Base-by-base conservation (phyloP, 2,329 filamentous ascomycete genomes). In the Cryphonectria carpinicola region DNA sequence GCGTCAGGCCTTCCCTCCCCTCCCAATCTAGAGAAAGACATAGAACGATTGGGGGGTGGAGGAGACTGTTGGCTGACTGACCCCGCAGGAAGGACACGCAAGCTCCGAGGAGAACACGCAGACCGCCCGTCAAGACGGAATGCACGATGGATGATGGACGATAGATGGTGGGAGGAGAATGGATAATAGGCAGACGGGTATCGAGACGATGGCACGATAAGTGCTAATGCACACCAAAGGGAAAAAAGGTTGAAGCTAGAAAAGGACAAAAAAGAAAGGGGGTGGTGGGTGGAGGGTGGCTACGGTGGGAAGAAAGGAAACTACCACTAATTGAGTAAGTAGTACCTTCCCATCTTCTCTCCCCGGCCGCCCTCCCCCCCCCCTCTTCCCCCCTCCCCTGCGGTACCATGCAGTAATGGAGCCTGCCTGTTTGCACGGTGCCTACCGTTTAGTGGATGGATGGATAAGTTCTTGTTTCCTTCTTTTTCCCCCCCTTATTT, bases 71-170 rank as follows among this genome's bases (percentile, higher is more conserved):
- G 54, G 17, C 25, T 32, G 54, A 35, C 54, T 32, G 54, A 58
- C 54, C 54, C 54, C 54, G 54, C 54, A 58, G 54, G 54, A 35
- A 32, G 54, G 54, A 58, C 54, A 28, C 54, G 54, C 54, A 58
- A 58, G 54, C 54, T 58, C 54, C 13, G n/a, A 58, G 54, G 54
- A 10, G 46, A 17, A 32, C 28, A 58, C 14, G 46, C 28, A 58
- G 54, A 58, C 54, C 54, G 25, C 54, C 28, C 46, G 46, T 28
- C 54, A 32, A 28, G 28, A 58, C 54, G 54, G 14, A 19, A 35
- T 32, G 11, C 3, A 49, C 46, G 19, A 49, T 7, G 25, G 25
- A 28, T 25, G 25, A 56, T 56, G n/a, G 22, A n/a, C 46, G 6
- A 32, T 32, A 8, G 28, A 32, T 10, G 52, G 25, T 28, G 11